Base-by-base conservation (phyloP, 2,329 filamentous ascomycete species). In the Aspergillus neoniger region DNA sequence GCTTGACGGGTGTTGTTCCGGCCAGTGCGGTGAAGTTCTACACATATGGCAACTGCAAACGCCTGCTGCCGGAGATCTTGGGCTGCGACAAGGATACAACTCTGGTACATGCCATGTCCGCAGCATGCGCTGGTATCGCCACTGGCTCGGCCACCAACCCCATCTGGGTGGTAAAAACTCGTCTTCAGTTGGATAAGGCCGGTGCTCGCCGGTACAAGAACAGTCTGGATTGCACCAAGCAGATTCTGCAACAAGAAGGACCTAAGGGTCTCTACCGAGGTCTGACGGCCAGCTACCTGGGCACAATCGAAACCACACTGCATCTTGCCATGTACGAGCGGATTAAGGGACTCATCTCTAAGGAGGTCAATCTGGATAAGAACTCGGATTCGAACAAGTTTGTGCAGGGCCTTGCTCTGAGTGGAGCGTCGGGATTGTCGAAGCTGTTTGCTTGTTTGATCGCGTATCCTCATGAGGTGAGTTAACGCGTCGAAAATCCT, bases 261-360 rank as follows among this genome's bases (percentile, higher is more conserved):
- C 73, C 96, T 44, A 85, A 87, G 55, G 94, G 94, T 60, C 85
- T 97, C 82, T 97, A 97, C 74, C 86, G 92, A 74, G 94, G 94
- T 8, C 81, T 97, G 55, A 92, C 92, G 0, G 94, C 94, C 17
- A 96, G 74, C 54, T 76, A 76, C 57, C 61, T 77, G 5, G 74
- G 75, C 7, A 70, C 70, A 0, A 69, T 73, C 17, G 75, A 77
- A 63, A 77, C 73, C 14, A 73, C 72, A 3, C 57, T 77, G 41
- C 75, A 77, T 56, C 51, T 77, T 43, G 72, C 72, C 7, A 65
- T 74, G 32, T 77, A 77, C 55, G 75, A 77, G 63, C 67, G 68
- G 19, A 65, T 77, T 58, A 77, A 77, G 59, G 63, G 60, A 7
- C 62, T 67, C 39, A 64, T 73, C 50, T 55, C 65, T 10, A 59